Percentiles rank a stretch among this genome's conserved stretches.
Evolutionary conservation across 2,329 filamentous ascomycete genomes (phyloP).

Genomic region (Paecilomyces formosus): DNA sequence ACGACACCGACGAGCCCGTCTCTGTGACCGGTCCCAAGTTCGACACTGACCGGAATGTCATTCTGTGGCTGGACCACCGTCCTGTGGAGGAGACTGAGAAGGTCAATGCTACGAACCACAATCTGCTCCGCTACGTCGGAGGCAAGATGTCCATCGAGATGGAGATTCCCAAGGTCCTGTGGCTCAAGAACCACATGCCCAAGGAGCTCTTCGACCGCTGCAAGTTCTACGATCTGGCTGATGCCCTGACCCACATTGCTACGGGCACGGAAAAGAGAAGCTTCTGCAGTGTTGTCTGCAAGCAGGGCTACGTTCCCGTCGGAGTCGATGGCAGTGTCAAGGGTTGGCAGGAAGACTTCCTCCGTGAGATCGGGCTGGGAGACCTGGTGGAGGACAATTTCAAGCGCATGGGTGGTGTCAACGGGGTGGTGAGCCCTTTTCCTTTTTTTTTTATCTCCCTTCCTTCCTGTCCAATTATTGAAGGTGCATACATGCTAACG

Average conservation of each 20-base stretch:
- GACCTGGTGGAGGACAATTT: slow-evolving; percentile 82
- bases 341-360: slow-evolving; percentile 96
- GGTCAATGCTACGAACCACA: slow-evolving; percentile 89
- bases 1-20: slow-evolving; percentile 84
- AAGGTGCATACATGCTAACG: not conserved
- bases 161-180: slow-evolving; percentile 97
- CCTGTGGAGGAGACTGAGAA: slow-evolving; percentile 83
- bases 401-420: slow-evolving; percentile 85
- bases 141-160: slow-evolving; percentile 99
- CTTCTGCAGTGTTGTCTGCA: slow-evolving; percentile 94
- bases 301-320: slow-evolving; percentile 94
- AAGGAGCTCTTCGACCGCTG: slow-evolving; percentile 80
- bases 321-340: slow-evolving; percentile 95
- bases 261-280: slow-evolving; percentile 87
- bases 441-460: slow-evolving; percentile 4
- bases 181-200: slow-evolving; percentile 98
- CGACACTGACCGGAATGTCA: slow-evolving; percentile 84
- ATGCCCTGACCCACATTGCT: slow-evolving; percentile 88
- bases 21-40: slow-evolving; percentile 87
- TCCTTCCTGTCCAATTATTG: not conserved
- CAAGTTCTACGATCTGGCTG: slow-evolving; percentile 94
- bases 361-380: slow-evolving; percentile 74
- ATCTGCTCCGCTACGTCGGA: slow-evolving; percentile 89
- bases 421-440: slow-evolving; percentile 70
- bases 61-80: slow-evolving; percentile 94